Evolutionary conservation across 1,284 basidiomycete genomes (phyloP), one percentile per base, ranked within the genome.

Genomic region (Trametes polyzona): DNA sequence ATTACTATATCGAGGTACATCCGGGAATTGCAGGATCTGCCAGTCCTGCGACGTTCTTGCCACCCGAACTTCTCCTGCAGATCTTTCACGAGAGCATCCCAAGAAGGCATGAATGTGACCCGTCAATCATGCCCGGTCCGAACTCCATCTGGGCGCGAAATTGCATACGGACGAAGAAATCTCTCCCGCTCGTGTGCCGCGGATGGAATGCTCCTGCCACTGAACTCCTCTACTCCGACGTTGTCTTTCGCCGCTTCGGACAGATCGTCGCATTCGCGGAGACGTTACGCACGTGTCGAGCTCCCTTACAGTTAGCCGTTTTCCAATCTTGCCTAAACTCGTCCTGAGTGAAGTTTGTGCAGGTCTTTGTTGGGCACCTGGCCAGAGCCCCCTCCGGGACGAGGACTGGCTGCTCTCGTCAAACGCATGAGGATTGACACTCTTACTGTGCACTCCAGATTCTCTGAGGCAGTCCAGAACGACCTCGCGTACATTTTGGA

Each of bases 151-250:
- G 52, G 52, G 8, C 47, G 8, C 41, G 24, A 1, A 29, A 16
- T 16, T 30, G 42, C 21, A 17, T 53, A 9, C 36, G 33, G 10
- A 53, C 35, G 6, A 40, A 40, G 26, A 53, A 53, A 44, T 23
- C 44, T 5, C 52, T 53, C 4, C 36, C 43, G 17, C 52, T 53
- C 19, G 52, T 53, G n/a, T 53, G 52, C 44, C 35, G 37, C 29
- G 19, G 19, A 19, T 54, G 52, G 52, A 14, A 44, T 10, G 14
- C 36, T 14, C 44, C 44, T 3, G 52, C 52, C 0, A 54, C 52
- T 3, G 37, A 54, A 12, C 7, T 47, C 10, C 44, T 54, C 27
- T 54, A 54, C 21, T 30, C 44, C n/a, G 29, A 54, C 16, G 16
- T 54, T 11, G 44, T 54, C n/a, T 23, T 54, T 7, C 43, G 52